Evolutionary conservation across 176 grass and related monocot genomes (phyloP), one percentile per base, ranked within the genome.

Genomic region (Bothriochloa decipiens): DNA sequence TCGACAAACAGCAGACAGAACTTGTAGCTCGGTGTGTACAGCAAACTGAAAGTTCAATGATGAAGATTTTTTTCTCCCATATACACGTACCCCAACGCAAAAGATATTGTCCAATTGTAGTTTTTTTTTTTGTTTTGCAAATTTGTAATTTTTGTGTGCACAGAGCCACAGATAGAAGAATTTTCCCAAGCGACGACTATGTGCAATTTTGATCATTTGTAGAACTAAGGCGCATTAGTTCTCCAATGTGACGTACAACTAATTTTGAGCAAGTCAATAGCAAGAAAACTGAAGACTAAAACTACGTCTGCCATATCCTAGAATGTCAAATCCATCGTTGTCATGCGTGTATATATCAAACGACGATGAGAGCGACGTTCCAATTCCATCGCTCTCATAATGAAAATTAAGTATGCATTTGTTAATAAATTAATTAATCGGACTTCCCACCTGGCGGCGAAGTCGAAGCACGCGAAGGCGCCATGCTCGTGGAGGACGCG

Each of bases 391-490:
- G 50, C 17, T 55, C 6, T 55, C 50, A 55, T 52, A 13, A 47
- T 36, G 35, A 36, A 36, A 36, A 3, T 36, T 32, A 32, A 32
- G 29, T 32, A 32, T 32, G 29, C 29, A 32, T 32, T 32, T 32
- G 29, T 32, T n/a, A n/a, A n/a, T n/a, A n/a, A n/a, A n/a, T n/a
- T n/a, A n/a, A n/a, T n/a, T 45, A 45, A 11, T 45, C 42, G 0
- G 42, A 16, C 1, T 11, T 15, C 29, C 79, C 46, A 96, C 94
- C 94, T 90, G 0, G 90, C 91, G 14, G 95, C 95, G 60, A 97
- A 94, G 86, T 97, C 92, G 45, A 95, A 97, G 90, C 92, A 95
- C 0, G 92, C 95, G 16, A 91, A 97, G 13, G 95, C 92, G 27
- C 92, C 92, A 13, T 95, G 88, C 10, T 89, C 61, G 65, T 97